Evolutionary conservation across 2,329 filamentous ascomycete genomes (phyloP).

Genomic region (Microdochium bolleyi): DNA sequence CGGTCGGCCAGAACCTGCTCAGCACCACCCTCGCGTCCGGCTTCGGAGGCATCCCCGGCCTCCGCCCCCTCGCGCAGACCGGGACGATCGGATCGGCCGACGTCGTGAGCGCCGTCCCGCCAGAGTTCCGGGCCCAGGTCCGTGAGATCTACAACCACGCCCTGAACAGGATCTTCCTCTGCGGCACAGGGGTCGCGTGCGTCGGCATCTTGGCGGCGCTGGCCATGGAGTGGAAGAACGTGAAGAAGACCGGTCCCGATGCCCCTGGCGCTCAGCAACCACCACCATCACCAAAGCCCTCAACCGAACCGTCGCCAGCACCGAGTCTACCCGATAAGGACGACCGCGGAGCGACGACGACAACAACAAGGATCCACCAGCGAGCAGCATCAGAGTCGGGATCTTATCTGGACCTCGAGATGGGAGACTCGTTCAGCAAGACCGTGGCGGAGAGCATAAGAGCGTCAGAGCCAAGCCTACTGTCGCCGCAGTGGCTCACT

Average conservation of each 20-base stretch:
- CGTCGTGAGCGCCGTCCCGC: constrained; percentile 38
- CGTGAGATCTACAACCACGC: constrained; percentile 48
- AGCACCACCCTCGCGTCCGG: constrained; percentile 22
- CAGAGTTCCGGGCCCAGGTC: constrained; percentile 36
- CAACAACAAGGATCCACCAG: neutral
- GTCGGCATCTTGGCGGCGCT: constrained; percentile 40
- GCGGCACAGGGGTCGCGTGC: constrained; percentile 40
- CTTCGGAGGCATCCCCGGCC: constrained; percentile 19
- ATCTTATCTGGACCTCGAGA: neutral
- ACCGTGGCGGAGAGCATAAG: neutral
- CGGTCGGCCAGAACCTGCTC: constrained; percentile 33
- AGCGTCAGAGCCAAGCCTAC: neutral
- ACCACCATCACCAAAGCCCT: neutral
- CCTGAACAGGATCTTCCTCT: constrained; percentile 45
- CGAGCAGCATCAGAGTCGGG: no score
- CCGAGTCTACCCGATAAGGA: neutral
- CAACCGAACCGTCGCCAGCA: neutral
- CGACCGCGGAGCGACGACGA: no score
- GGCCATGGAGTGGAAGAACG: constrained; percentile 51
- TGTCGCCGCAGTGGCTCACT: neutral
- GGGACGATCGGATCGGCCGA: constrained; percentile 35
- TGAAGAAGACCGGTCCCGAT: constrained; percentile 34
- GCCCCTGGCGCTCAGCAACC: neutral
- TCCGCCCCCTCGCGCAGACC: constrained; percentile 19
- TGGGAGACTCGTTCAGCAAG: neutral